Percentiles rank a stretch among this genome's conserved stretches.
phyloP scores from a whole-genome alignment of 2,329 filamentous ascomycete genomes.

The Exophiala sp. region DNA sequence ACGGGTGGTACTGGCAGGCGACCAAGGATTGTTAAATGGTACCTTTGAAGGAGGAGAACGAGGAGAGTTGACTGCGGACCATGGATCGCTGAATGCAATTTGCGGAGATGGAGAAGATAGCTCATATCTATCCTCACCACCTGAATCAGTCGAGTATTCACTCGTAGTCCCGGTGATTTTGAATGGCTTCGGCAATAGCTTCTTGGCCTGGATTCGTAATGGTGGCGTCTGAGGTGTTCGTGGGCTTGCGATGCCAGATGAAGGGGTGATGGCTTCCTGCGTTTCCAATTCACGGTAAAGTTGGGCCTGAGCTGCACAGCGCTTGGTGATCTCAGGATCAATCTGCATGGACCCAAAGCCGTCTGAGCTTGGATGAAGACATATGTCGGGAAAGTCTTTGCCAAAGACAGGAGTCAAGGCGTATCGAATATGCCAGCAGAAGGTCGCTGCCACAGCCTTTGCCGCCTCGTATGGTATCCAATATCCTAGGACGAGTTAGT shows the following conservation, averaged over 20 bases:
- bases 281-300: constrained; percentile 34
- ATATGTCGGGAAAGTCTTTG: constrained; percentile 67
- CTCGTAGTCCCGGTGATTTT: constrained; percentile 34
- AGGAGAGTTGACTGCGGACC: constrained; percentile 41
- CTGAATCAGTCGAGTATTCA: constrained; percentile 40
- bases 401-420: constrained; percentile 90
- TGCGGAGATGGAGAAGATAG: constrained; percentile 37
- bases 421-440: constrained; percentile 77
- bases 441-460: constrained; percentile 78
- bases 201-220: constrained; percentile 16
- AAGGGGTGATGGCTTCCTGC: constrained; percentile 1
- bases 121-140: constrained; percentile 33
- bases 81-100: constrained; percentile 36
- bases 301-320: constrained; percentile 42
- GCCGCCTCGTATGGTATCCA: constrained; percentile 93
- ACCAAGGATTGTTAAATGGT: constrained; percentile 21
- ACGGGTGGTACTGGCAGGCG: constrained; percentile 15
- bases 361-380: constrained; percentile 58
- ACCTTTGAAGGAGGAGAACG: constrained; percentile 27
- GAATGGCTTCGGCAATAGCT: constrained; percentile 27
- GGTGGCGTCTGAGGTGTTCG: constrained; percentile 15
- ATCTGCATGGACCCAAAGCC: constrained; percentile 64
- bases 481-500: constrained; percentile 71
- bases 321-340: constrained; percentile 49
- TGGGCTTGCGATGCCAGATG: constrained; percentile 7